Base-by-base conservation (phyloP, 345 rosid genomes). In the Salix koriyanagi region DNA sequence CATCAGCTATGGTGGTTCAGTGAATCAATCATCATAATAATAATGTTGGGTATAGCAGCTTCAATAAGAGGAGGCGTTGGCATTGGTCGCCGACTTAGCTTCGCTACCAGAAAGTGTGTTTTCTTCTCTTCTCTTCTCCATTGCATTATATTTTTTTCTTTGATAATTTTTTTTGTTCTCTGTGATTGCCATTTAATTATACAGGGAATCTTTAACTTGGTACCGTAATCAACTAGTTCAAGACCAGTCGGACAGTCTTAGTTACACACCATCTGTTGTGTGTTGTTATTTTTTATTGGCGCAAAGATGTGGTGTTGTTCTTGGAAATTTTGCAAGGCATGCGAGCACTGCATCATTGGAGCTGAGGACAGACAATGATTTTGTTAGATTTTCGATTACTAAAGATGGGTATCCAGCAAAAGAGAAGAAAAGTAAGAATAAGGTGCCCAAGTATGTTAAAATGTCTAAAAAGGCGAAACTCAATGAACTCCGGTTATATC, bases 401-500 rank as follows among this genome's bases (percentile, higher is more conserved):
- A 79, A 72, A 69, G 69, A 23, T 72, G 85, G 70, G 64, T 74
- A 85, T 56, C 32, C 79, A 50, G 71, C 65, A 14, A 75, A 62
- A 73, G 86, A 61, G 83, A 89, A 84, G 85, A 86, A 83, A 83
- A 50, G 56, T 50, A 50, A 15, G 56, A 14, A 14, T 15, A 50
- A 50, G 56, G 70, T 36, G 16, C 70, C 80, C 78, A 92, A 86
- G 75, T 70, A 79, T 28, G 74, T 76, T 67, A 92, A 88, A 79
- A 82, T 84, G 83, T 91, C 97, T 13, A 89, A 78, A 81, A 89
- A 85, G 83, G 87, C 89, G 36, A 95, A 88, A 81, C 75, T 85
- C 67, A 95, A 95, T 52, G 99, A 95, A 82, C 90, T 95, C 65
- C 85, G 90, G 74, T 90, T 91, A 58, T 93, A 90, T 71, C 91